Conservation (phyloP, 176 grass and related monocot genomes). For the Ampelocalamus luodianensis region DNA sequence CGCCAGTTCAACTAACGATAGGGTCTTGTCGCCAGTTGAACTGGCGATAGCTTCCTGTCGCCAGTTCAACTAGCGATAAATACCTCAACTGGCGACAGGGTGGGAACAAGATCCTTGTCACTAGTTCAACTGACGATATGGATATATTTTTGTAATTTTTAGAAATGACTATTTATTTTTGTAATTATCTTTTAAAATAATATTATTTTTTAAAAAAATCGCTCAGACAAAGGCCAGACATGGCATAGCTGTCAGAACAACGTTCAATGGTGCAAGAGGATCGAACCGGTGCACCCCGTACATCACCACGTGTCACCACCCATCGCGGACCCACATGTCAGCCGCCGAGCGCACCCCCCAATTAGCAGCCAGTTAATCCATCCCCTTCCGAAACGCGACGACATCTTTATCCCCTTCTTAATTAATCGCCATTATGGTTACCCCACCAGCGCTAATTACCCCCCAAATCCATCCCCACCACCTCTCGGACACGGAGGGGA, state of each 20-base stretch:
- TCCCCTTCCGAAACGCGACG: background rate
- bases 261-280: background rate
- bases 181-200: no score
- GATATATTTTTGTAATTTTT: no score
- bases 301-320: background rate
- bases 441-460: slow-evolving; percentile 48
- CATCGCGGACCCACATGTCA: background rate
- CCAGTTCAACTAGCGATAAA: no score
- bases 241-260: background rate
- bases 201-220: no score
- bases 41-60: no score
- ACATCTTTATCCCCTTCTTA: background rate
- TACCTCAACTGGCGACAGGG: no score
- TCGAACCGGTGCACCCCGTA: background rate
- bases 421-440: slow-evolving; percentile 47
- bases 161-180: no score
- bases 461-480: slow-evolving; percentile 41
- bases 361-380: background rate
- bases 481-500: slow-evolving; percentile 20
- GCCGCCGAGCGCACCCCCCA: background rate
- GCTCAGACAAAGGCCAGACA: background rate
- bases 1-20: no score
- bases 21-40: no score
- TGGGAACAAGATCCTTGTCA: no score
- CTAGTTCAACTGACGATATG: no score